Evolutionary conservation across 225 moss, liverwort and hornwort genomes (phyloP).

Genomic region (Pleurozium schreberi): DNA sequence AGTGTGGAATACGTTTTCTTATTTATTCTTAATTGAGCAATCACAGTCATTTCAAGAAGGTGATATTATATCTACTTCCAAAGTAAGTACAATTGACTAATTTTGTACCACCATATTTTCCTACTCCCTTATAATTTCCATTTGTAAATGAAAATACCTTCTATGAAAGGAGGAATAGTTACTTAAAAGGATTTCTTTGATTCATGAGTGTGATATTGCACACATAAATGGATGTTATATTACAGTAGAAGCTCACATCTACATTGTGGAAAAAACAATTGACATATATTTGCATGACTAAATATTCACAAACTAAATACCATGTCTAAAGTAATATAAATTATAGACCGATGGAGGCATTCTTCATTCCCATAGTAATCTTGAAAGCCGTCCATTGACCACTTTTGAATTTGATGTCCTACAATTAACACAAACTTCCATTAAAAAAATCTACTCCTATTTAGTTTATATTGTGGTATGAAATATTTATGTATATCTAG

Average conservation of each 20-base stretch:
- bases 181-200: not conserved
- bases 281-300: not conserved
- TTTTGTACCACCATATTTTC: not conserved
- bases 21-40: not conserved
- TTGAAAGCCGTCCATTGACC: too few species aligned
- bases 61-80: not conserved
- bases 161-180: rapidly evolving
- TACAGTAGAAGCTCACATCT: not conserved
- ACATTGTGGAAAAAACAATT: not conserved
- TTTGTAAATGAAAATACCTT: not conserved
- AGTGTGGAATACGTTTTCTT: rapidly evolving
- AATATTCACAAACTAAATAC: too few species aligned
- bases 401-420: too few species aligned
- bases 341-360: too few species aligned
- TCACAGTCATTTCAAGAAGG: rapidly evolving
- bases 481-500: too few species aligned
- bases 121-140: not conserved
- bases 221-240: rapidly evolving
- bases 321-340: too few species aligned
- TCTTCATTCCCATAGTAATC: too few species aligned
- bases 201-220: too few species aligned
- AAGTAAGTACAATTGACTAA: rapidly evolving
- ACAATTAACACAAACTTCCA: too few species aligned
- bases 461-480: too few species aligned
- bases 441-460: too few species aligned